Evolutionary conservation across 2,329 filamentous ascomycete species (phyloP).

Genomic region (Bertia moriformis): DNA sequence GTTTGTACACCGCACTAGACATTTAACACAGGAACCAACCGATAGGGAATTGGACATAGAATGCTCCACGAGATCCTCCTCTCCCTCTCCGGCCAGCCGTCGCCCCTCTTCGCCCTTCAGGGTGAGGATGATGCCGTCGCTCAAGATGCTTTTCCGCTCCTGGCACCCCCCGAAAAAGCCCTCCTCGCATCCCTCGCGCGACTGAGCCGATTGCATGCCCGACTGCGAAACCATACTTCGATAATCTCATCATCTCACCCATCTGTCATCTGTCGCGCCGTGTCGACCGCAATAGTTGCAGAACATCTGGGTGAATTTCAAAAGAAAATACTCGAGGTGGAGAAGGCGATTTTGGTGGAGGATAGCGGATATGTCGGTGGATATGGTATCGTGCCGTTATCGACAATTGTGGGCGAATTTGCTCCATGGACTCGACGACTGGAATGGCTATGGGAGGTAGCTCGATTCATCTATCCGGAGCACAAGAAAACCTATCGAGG

Average conservation of each 20-base stretch:
- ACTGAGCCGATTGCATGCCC: slow-evolving; percentile 45
- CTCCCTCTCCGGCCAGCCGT: slow-evolving; percentile 57
- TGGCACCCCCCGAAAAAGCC: slow-evolving; percentile 47
- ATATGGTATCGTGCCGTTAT: slow-evolving; percentile 58
- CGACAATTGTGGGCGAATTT: slow-evolving; percentile 50
- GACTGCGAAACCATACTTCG: slow-evolving; percentile 41
- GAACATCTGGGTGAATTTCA: slow-evolving; percentile 49
- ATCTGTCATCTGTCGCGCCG: slow-evolving; percentile 52
- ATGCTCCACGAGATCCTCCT: slow-evolving; percentile 69
- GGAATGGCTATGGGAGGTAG: slow-evolving; percentile 49
- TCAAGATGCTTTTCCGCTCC: slow-evolving; percentile 9
- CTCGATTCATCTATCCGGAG: slow-evolving; percentile 30
- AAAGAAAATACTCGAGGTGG: slow-evolving; percentile 50
- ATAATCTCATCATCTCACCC: slow-evolving; percentile 39
- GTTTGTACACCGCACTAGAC: neutral
- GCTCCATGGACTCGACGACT: slow-evolving; percentile 50
- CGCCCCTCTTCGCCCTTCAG: slow-evolving; percentile 39
- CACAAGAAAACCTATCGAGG: slow-evolving; percentile 10
- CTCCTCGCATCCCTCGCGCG: slow-evolving; percentile 46
- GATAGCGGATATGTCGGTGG: slow-evolving; percentile 53
- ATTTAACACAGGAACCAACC: neutral
- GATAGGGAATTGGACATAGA: neutral
- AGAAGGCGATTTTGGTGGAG: slow-evolving; percentile 45
- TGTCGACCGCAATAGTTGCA: slow-evolving; percentile 44
- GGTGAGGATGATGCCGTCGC: slow-evolving; percentile 6